A percentile compares a stretch with the other conserved stretches of the same genome.
These are phyloP conservation scores for Tolypocladium paradoxum DNA, from an alignment of 2,329 filamentous ascomycete genomes.

Conservation along the genomic window DNA sequence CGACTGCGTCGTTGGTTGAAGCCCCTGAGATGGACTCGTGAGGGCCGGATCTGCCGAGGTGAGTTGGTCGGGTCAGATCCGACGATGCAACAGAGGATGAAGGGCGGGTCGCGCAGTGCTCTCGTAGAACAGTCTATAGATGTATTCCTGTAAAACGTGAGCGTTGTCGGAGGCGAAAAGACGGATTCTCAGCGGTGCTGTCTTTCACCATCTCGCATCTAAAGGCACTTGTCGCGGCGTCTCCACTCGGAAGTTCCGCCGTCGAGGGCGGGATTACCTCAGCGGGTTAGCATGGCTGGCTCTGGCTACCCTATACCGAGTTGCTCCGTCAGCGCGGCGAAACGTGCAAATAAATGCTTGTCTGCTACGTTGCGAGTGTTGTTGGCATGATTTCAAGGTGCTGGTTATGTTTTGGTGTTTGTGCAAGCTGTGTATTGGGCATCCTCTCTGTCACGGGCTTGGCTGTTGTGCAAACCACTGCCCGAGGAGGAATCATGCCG, in stretches of 20 bases:
- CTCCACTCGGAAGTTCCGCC: slow-evolving; percentile 18
- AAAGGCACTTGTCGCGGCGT: not conserved
- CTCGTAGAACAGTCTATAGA: not conserved
- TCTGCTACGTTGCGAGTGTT: too few species aligned
- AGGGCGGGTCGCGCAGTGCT: not conserved
- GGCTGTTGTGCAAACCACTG: too few species aligned
- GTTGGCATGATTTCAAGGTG: too few species aligned
- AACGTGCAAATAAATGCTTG: too few species aligned
- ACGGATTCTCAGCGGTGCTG: not conserved
- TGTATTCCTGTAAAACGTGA: not conserved
- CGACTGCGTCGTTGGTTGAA: not conserved
- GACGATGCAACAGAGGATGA: not conserved
- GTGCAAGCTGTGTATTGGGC: too few species aligned
- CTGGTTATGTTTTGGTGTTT: too few species aligned
- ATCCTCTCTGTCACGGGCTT: too few species aligned
- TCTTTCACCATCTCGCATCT: not conserved
- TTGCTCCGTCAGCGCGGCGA: not conserved
- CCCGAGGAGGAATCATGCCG: too few species aligned
- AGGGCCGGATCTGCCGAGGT: not conserved
- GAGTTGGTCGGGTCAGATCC: not conserved
- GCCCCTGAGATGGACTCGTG: not conserved
- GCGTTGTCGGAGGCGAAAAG: not conserved
- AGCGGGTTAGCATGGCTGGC: not conserved
- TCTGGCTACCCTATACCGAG: not conserved
- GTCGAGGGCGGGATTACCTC: slow-evolving; percentile 5